These are phyloP conservation scores for Cucumis hystrix DNA, from an alignment of 306 rosid species.

Conservation along the genomic window DNA sequence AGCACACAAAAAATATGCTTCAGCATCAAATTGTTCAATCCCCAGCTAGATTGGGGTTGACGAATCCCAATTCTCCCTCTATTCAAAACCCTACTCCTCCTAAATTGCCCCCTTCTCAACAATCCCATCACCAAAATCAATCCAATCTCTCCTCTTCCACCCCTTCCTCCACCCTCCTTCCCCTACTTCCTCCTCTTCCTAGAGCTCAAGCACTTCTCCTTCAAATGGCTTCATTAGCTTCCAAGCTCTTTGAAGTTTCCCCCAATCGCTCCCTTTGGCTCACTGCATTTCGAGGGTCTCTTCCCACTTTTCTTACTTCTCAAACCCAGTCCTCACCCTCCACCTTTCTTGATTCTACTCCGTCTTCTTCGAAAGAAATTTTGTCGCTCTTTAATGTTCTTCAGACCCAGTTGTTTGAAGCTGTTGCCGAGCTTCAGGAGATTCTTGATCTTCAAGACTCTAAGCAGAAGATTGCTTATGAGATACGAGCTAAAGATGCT, in stretches of 20 bases:
- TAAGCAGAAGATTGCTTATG: constrained; percentile 54
- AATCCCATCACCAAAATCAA: constrained; percentile 12
- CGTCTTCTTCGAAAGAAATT: constrained; percentile 59
- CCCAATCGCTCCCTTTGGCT: constrained; percentile 67
- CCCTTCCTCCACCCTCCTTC: constrained; percentile 40
- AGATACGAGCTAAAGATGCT: constrained; percentile 45
- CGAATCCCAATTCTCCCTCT: constrained; percentile 70
- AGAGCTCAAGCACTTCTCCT: constrained; percentile 70
- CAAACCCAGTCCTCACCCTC: constrained; percentile 28
- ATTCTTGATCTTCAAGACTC: constrained; percentile 76
- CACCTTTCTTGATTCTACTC: constrained; percentile 29
- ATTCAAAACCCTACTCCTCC: constrained; percentile 61
- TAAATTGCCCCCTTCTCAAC: constrained; percentile 51
- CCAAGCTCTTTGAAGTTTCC: constrained; percentile 66
- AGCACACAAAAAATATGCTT: constrained; percentile 31
- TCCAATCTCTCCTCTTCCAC: constrained; percentile 13
- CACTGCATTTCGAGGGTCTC: constrained; percentile 59
- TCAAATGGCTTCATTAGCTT: constrained; percentile 73
- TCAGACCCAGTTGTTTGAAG: constrained; percentile 76
- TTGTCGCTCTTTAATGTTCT: constrained; percentile 44
- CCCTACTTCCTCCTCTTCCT: constrained; percentile 84
- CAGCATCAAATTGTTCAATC: constrained; percentile 77
- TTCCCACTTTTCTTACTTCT: constrained; percentile 65
- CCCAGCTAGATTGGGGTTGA: constrained; percentile 75
- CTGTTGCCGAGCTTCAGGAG: constrained; percentile 87